Base-by-base conservation (phyloP, 2,329 filamentous ascomycete genomes). In the Polytolypa hystricis region DNA sequence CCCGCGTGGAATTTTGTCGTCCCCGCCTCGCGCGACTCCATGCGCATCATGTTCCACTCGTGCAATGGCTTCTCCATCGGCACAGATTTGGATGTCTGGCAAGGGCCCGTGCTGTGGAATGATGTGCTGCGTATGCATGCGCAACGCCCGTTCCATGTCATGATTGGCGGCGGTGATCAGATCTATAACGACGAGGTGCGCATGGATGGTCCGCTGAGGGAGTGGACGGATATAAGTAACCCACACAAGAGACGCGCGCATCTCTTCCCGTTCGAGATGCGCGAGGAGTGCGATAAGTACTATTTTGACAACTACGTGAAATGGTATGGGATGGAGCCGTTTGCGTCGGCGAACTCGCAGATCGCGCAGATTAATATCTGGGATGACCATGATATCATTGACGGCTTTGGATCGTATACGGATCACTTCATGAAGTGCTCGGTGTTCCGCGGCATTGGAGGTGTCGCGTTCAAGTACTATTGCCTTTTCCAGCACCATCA, bases 151-250 rank as follows among this genome's bases (percentile, higher is more conserved):
- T 77, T 79, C 55, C 73, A 77, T 50, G 71, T 77, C 46, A 83
- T 80, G 79, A 73, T 95, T 43, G 89, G 89, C 35, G 89, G 89
- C 39, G 89, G 89, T 41, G 89, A 96, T 54, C 89, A 95, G 61
- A 77, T 79, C 47, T 80, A 80, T 60, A 79, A 79, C 46, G 76
- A 79, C 38, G 84, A 83, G 16, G 84, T 96, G 46, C 74, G 89
- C 44, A 84, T 94, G 1, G 68, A 79, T 35, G 89, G 87, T 0
- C 89, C 89, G 1, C 63, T 96, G 43, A 76, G 75, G 49, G 52
- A 62, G 4, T 80, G 76, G 76, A 78, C 75, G 0, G 62, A 66
- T 31, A 79, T 79, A 45, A 47, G 48, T 17, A 79, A 76, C 46
- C 75, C 75, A 1, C 65, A 70, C 47, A 77, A 76, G 58, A 65